These are phyloP conservation scores for Fusarium sp. DNA, from an alignment of 2,329 filamentous ascomycete genomes.

Conservation along the genomic window DNA sequence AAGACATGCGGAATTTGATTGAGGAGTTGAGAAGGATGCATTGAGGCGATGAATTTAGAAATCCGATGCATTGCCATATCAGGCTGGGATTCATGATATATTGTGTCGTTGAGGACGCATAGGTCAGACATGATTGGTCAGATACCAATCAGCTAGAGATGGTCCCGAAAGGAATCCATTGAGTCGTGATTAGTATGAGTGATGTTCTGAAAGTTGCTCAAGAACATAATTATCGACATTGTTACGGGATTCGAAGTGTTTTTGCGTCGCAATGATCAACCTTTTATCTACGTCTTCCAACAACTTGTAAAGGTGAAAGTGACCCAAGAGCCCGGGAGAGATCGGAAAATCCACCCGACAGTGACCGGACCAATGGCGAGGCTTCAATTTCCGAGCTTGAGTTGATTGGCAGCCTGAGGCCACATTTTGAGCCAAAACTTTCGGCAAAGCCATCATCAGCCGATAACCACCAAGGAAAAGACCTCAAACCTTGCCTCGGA, in stretches of 20 bases:
- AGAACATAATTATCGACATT: rapidly evolving
- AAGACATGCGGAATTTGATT: slow-evolving; percentile 68
- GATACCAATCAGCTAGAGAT: slow-evolving; percentile 2
- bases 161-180: slow-evolving; percentile 21
- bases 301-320: slow-evolving; percentile 24
- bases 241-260: not conserved
- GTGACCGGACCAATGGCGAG: slow-evolving; percentile 55
- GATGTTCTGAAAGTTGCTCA: not conserved
- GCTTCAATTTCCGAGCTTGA: slow-evolving; percentile 57
- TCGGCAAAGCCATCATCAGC: slow-evolving; percentile 54
- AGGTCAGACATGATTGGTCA: slow-evolving; percentile 38
- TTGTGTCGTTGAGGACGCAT: slow-evolving; percentile 36
- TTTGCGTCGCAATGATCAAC: slow-evolving; percentile 3
- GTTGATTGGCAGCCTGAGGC: slow-evolving; percentile 55
- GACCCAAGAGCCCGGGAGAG: slow-evolving; percentile 44
- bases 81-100: not conserved
- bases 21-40: slow-evolving; percentile 71
- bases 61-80: not conserved
- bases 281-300: slow-evolving; percentile 3
- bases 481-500: slow-evolving; percentile 55
- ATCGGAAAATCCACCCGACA: slow-evolving; percentile 43
- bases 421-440: slow-evolving; percentile 52
- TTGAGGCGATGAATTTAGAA: slow-evolving; percentile 46
- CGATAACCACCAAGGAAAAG: slow-evolving; percentile 54
- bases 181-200: not conserved